Percentiles rank a stretch among this genome's conserved stretches.
phyloP scores from a whole-genome alignment of 2,329 filamentous ascomycete genomes.

The Aspergillus viridinutans region DNA sequence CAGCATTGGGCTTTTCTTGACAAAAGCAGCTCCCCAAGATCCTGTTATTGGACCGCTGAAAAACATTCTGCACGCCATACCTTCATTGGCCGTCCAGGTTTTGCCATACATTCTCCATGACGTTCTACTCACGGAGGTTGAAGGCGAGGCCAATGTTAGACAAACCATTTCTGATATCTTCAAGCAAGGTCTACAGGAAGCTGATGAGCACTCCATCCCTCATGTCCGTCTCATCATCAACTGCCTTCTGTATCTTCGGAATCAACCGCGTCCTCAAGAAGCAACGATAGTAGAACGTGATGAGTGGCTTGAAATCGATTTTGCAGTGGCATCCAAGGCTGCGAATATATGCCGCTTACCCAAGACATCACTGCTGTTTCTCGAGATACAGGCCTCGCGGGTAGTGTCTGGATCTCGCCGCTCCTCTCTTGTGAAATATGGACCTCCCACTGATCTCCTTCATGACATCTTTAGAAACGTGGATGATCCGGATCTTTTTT shows the following conservation, averaged over 20 bases:
- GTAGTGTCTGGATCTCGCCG: slow-evolving; percentile 58
- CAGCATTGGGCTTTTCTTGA: slow-evolving; percentile 47
- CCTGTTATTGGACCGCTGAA: slow-evolving; percentile 66
- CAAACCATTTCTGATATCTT: slow-evolving; percentile 62
- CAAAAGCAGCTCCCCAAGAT: slow-evolving; percentile 56
- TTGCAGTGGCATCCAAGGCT: slow-evolving; percentile 63
- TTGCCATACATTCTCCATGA: slow-evolving; percentile 85
- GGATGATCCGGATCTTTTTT: slow-evolving; percentile 94
- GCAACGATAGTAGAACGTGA: slow-evolving; percentile 72
- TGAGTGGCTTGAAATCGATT: slow-evolving; percentile 83
- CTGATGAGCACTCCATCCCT: slow-evolving; percentile 44
- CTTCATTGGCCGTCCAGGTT: slow-evolving; percentile 66
- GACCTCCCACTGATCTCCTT: slow-evolving; percentile 63
- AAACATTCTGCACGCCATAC: slow-evolving; percentile 61
- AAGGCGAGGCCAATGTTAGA: slow-evolving; percentile 57
- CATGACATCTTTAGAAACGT: slow-evolving; percentile 84
- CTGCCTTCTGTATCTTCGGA: slow-evolving; percentile 80
- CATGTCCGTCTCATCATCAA: slow-evolving; percentile 72
- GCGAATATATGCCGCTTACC: slow-evolving; percentile 78
- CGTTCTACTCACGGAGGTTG: slow-evolving; percentile 65
- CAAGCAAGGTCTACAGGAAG: slow-evolving; percentile 58
- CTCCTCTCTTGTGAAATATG: slow-evolving; percentile 55
- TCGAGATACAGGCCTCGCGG: slow-evolving; percentile 66
- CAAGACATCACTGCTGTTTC: slow-evolving; percentile 78
- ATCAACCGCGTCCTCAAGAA: slow-evolving; percentile 71